These are phyloP conservation scores for Dipteronia sinensis DNA, from an alignment of 345 rosid species.

Conservation along the genomic window DNA sequence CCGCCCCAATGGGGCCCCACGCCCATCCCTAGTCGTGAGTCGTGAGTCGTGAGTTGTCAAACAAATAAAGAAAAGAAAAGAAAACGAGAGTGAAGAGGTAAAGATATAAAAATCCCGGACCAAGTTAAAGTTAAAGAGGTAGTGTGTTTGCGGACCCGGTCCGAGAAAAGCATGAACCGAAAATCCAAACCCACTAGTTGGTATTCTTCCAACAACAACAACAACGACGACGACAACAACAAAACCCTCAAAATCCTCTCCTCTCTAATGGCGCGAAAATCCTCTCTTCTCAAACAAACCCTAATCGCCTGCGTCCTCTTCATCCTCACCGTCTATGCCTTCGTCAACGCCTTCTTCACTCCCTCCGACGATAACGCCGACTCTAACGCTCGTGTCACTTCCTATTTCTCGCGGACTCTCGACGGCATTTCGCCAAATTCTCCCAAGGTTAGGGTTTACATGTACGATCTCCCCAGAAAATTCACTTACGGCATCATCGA, in stretches of 20 bases:
- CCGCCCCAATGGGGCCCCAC: no score
- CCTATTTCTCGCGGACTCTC: conserved; percentile 21
- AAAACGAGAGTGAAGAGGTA: no score
- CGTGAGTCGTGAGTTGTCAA: no score
- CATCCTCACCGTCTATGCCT: conserved; percentile 60
- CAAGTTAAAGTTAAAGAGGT: neutral
- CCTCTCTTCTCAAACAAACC: conserved; percentile 65
- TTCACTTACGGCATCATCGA: conserved; percentile 83
- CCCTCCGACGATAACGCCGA: conserved; percentile 24
- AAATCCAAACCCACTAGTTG: conserved; percentile 24
- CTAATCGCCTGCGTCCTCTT: conserved; percentile 46
- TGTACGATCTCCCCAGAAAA: conserved; percentile 79
- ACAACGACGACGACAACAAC: neutral
- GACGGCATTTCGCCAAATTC: neutral
- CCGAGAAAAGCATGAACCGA: conserved; percentile 17
- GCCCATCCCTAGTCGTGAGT: no score
- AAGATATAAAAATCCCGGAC: neutral
- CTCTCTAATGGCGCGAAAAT: conserved; percentile 67
- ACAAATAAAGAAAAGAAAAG: no score
- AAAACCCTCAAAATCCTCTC: conserved; percentile 12
- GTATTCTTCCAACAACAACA: neutral
- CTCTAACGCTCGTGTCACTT: conserved; percentile 19
- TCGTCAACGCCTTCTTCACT: conserved; percentile 62
- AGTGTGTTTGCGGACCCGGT: neutral
- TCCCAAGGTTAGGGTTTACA: conserved; percentile 55